phyloP scores from a whole-genome alignment of 345 rosid species.

The Kandelia obovata region DNA sequence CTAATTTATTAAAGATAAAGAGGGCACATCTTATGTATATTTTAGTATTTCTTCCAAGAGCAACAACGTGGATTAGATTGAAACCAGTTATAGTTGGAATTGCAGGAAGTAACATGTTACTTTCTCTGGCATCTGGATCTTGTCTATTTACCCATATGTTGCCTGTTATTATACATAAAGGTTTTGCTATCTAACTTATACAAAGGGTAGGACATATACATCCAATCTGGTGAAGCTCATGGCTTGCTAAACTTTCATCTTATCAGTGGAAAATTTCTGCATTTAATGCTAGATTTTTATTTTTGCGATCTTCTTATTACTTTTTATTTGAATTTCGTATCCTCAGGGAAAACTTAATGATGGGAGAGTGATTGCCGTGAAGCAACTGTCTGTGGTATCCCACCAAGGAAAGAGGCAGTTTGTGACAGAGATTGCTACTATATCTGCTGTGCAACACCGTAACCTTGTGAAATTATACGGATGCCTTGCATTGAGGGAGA shows the following conservation, averaged over 20 bases:
- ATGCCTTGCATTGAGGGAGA: conserved; percentile 62
- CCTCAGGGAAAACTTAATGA: conserved; percentile 45
- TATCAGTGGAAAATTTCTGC: not conserved
- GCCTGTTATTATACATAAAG: no score
- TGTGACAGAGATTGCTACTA: conserved; percentile 67
- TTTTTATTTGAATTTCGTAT: not conserved
- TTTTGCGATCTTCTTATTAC: not conserved
- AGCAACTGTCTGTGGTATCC: conserved; percentile 61
- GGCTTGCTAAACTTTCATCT: not conserved
- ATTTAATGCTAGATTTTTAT: not conserved
- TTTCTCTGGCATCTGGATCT: no score
- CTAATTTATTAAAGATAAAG: not conserved
- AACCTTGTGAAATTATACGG: conserved; percentile 71
- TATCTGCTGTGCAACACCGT: conserved; percentile 57
- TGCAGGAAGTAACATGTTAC: no score
- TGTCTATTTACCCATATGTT: no score
- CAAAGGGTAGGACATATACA: not conserved
- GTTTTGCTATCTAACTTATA: not conserved
- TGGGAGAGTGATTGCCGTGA: conserved; percentile 65
- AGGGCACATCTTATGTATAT: no score
- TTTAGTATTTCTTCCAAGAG: not conserved
- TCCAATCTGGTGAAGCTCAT: not conserved
- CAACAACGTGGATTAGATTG: not conserved
- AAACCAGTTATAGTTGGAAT: not conserved
- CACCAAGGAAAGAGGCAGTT: conserved; percentile 70